These are phyloP conservation scores for Gynostemma pentaphyllum DNA, from an alignment of 306 rosid genomes.

Conservation along the genomic window DNA sequence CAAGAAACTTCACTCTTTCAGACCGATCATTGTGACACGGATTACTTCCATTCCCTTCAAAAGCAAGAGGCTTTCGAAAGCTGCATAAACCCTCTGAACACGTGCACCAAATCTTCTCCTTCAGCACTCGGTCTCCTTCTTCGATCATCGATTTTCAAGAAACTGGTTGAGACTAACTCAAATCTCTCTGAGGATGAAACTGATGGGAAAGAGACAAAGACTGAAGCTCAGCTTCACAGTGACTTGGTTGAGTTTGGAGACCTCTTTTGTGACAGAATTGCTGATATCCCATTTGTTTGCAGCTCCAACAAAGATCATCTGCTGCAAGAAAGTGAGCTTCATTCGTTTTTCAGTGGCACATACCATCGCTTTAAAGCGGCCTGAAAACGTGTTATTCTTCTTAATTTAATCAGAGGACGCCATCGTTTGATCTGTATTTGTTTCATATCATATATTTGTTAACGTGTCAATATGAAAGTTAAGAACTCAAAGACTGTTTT, in stretches of 20 bases:
- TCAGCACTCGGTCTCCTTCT: conserved; percentile 59
- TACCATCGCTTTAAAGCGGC: conserved; percentile 6
- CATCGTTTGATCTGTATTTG: neutral
- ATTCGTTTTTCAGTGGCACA: conserved; percentile 22
- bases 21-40: conserved; percentile 10
- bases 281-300: conserved; percentile 35
- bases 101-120: conserved; percentile 38
- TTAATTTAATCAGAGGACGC: neutral
- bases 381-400: neutral
- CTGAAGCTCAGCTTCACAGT: conserved; percentile 19
- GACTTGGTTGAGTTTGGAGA: conserved; percentile 37
- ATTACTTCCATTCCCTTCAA: conserved; percentile 15
- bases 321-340: conserved; percentile 37
- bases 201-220: conserved; percentile 32
- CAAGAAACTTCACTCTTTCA: conserved; percentile 19
- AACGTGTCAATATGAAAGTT: conserved; percentile 1
- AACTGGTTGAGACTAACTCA: conserved; percentile 52
- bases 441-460: neutral
- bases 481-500: neutral
- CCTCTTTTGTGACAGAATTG: conserved; percentile 29
- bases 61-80: conserved; percentile 24
- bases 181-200: conserved; percentile 32
- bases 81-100: conserved; percentile 4
- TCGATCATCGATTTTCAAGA: conserved; percentile 51
- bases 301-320: conserved; percentile 28